Conservation (phyloP, 306 rosid species). For the Inga leiocalycina region DNA sequence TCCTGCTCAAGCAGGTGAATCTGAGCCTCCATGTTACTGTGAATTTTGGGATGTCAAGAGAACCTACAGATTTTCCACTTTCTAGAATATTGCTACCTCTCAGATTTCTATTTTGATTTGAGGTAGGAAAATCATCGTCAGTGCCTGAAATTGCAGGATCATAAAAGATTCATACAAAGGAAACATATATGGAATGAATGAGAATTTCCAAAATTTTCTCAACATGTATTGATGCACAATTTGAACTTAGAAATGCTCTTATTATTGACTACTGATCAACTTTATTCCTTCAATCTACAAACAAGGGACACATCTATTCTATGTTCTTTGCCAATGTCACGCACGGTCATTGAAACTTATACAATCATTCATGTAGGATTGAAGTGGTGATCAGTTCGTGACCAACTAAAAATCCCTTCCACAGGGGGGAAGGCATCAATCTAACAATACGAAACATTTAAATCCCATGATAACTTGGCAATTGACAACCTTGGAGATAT, state of each 20-base stretch:
- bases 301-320: not conserved
- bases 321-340: constrained; percentile 14
- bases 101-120: constrained; percentile 63
- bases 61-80: constrained; percentile 57
- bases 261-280: not conserved
- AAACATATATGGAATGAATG: not conserved
- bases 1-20: constrained; percentile 94
- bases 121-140: constrained; percentile 65
- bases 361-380: not conserved
- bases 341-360: not conserved
- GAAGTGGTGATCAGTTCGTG: not conserved
- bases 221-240: not conserved
- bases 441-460: not conserved
- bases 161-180: not conserved
- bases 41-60: constrained; percentile 39
- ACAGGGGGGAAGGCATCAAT: too few species aligned
- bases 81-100: constrained; percentile 48
- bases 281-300: constrained; percentile 8
- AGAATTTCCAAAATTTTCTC: not conserved
- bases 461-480: not conserved
- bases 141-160: constrained; percentile 41
- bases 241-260: constrained; percentile 3
- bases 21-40: constrained; percentile 75
- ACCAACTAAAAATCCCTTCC: not conserved
- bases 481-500: not conserved